These are phyloP conservation scores for Penicillium sp. DNA, from an alignment of 2,329 filamentous ascomycete genomes.

Conservation along the genomic window DNA sequence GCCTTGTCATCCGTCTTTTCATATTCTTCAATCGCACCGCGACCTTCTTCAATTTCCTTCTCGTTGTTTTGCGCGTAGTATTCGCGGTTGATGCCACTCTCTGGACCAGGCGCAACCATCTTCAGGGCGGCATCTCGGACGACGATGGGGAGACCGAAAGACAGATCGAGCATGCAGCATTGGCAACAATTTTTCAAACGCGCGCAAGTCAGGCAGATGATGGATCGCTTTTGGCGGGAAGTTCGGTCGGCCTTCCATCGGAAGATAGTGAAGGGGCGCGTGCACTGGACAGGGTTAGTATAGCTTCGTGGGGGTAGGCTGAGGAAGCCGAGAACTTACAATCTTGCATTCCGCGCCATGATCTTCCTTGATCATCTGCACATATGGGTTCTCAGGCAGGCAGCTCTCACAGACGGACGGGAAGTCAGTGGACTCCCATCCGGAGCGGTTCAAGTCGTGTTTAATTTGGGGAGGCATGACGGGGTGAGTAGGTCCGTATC, in stretches of 20 bases:
- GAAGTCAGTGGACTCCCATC: slow-evolving; percentile 77
- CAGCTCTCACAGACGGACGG: slow-evolving; percentile 74
- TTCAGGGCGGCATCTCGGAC: slow-evolving; percentile 95
- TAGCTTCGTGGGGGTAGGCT: background rate
- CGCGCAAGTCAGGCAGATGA: slow-evolving; percentile 94
- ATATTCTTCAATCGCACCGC: slow-evolving; percentile 83
- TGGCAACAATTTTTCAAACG: slow-evolving; percentile 98
- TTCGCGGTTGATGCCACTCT: slow-evolving; percentile 91
- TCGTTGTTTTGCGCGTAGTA: slow-evolving; percentile 99
- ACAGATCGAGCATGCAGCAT: slow-evolving; percentile 96
- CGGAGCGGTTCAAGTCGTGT: slow-evolving; percentile 90
- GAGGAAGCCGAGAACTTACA: slow-evolving; percentile 25
- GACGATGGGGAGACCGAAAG: slow-evolving; percentile 91
- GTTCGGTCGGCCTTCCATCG: slow-evolving; percentile 92
- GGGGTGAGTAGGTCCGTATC: background rate
- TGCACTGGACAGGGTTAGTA: slow-evolving; percentile 58
- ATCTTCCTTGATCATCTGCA: slow-evolving; percentile 99
- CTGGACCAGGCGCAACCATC: slow-evolving; percentile 92
- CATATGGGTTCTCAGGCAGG: slow-evolving; percentile 93
- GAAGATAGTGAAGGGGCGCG: slow-evolving; percentile 93
- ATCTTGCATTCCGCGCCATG: slow-evolving; percentile 84
- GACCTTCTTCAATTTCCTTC: slow-evolving; percentile 88
- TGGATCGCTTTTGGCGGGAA: slow-evolving; percentile 87
- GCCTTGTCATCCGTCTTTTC: slow-evolving; percentile 98
- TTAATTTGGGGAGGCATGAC: slow-evolving; percentile 84